Conservation (phyloP, 2,329 filamentous ascomycete species). For the Rutstroemia sp. region DNA sequence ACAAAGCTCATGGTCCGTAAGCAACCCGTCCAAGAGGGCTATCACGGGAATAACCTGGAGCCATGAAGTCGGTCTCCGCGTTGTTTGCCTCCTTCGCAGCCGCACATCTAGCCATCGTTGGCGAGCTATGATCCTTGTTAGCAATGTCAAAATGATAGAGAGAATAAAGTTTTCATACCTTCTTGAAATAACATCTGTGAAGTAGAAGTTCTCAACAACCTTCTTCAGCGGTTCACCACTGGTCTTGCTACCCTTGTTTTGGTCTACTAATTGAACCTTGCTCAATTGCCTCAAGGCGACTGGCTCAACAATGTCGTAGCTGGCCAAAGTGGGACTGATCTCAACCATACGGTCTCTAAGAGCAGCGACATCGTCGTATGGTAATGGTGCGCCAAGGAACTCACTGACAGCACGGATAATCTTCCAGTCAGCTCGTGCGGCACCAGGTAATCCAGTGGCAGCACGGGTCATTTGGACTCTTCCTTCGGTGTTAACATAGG, state of each 20-base stretch:
- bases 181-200: constrained; percentile 93
- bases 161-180: constrained; percentile 51
- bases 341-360: constrained; percentile 91
- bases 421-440: constrained; percentile 96
- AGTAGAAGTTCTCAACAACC: constrained; percentile 93
- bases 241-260: constrained; percentile 82
- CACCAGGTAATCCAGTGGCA: constrained; percentile 81
- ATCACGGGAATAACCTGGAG: constrained; percentile 46
- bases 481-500: constrained; percentile 96
- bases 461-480: constrained; percentile 90
- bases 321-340: constrained; percentile 81
- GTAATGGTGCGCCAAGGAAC: constrained; percentile 78
- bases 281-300: constrained; percentile 66
- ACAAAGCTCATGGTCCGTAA: constrained; percentile 28
- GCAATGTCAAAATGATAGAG: constrained; percentile 6
- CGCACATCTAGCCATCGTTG: constrained; percentile 96
- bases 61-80: constrained; percentile 73
- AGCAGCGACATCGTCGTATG: constrained; percentile 86
- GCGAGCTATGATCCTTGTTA: constrained; percentile 54
- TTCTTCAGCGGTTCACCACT: constrained; percentile 70
- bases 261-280: constrained; percentile 92
- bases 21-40: constrained; percentile 27
- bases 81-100: constrained; percentile 81
- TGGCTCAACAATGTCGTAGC: constrained; percentile 87
- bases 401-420: constrained; percentile 90